Conservation (phyloP, 345 rosid genomes). For the Aegle marmelos region DNA sequence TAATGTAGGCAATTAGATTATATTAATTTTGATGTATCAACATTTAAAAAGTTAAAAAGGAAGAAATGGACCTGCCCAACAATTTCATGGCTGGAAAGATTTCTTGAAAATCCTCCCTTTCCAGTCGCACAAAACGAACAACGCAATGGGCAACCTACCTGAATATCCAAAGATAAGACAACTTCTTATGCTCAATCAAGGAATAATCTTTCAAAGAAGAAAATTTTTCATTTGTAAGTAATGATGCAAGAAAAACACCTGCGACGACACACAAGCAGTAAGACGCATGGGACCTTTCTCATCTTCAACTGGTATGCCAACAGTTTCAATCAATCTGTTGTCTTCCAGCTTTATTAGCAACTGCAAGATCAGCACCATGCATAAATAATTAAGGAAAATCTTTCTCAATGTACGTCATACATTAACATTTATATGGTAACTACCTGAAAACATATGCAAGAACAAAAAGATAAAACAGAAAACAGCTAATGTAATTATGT, state of each 20-base stretch:
- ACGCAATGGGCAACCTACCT: slow-evolving; percentile 96
- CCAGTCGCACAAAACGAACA: slow-evolving; percentile 99
- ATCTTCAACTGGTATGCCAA: slow-evolving; percentile 85
- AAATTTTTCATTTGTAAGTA: background rate
- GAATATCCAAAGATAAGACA: slow-evolving; percentile 17
- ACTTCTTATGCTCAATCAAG: background rate
- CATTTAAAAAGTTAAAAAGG: background rate
- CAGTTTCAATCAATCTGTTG: slow-evolving; percentile 88
- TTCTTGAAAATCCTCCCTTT: slow-evolving; percentile 93
- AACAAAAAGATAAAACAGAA: background rate
- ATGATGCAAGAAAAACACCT: slow-evolving; percentile 40
- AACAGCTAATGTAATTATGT: background rate
- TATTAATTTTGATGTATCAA: background rate
- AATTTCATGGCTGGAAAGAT: slow-evolving; percentile 85
- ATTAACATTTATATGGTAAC: background rate
- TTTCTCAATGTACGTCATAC: background rate
- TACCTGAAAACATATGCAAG: background rate
- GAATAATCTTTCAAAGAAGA: background rate
- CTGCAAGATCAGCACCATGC: slow-evolving; percentile 34
- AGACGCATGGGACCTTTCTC: slow-evolving; percentile 81
- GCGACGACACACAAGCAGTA: slow-evolving; percentile 94
- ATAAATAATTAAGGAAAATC: background rate
- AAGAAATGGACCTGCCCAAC: slow-evolving; percentile 67
- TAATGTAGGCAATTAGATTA: background rate
- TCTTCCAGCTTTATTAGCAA: slow-evolving; percentile 78